Conservation (phyloP, 495 filamentous ascomycete species). For the Rhizodiscina lignyota region DNA sequence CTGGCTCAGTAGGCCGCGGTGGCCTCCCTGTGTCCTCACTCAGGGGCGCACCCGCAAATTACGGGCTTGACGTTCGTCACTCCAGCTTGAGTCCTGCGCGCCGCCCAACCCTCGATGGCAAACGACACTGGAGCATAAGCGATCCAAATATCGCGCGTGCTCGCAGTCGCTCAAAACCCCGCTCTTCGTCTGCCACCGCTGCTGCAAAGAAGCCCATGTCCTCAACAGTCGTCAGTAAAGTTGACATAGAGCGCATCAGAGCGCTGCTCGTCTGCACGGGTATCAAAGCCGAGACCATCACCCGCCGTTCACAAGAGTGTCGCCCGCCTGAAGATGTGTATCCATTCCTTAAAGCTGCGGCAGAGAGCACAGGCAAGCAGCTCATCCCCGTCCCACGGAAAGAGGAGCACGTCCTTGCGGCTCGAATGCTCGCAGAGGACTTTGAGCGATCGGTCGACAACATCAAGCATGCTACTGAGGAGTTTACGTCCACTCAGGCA, state of each 20-base stretch:
- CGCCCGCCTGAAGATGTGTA: conserved; percentile 16
- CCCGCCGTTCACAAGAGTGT: conserved; percentile 38
- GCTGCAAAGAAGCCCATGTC: too few relatives aligned
- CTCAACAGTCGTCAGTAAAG: too few relatives aligned
- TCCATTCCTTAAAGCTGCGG: conserved; percentile 26
- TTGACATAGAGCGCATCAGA: conserved; percentile 60
- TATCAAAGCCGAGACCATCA: conserved; percentile 69
- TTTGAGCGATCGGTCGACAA: conserved; percentile 36
- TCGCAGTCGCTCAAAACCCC: too few relatives aligned
- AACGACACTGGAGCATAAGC: conserved; percentile 56
- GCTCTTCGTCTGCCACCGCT: too few relatives aligned
- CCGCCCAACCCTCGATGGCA: conserved; percentile 18
- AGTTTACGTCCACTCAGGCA: conserved; percentile 28
- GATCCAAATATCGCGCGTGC: too few relatives aligned
- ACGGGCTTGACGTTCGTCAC: too few relatives aligned
- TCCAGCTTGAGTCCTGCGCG: too few relatives aligned
- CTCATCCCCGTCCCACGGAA: conserved; percentile 36
- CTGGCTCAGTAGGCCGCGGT: too few relatives aligned
- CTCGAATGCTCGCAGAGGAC: conserved; percentile 37
- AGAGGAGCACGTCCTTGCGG: conserved; percentile 53
- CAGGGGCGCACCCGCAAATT: too few relatives aligned
- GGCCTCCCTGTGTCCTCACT: too few relatives aligned
- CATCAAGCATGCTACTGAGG: conserved; percentile 34
- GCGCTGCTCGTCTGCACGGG: conserved; percentile 67
- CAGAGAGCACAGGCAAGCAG: conserved; percentile 16